Conservation (phyloP, 1,284 basidiomycete genomes). For the Pyrrhoderma noxium region DNA sequence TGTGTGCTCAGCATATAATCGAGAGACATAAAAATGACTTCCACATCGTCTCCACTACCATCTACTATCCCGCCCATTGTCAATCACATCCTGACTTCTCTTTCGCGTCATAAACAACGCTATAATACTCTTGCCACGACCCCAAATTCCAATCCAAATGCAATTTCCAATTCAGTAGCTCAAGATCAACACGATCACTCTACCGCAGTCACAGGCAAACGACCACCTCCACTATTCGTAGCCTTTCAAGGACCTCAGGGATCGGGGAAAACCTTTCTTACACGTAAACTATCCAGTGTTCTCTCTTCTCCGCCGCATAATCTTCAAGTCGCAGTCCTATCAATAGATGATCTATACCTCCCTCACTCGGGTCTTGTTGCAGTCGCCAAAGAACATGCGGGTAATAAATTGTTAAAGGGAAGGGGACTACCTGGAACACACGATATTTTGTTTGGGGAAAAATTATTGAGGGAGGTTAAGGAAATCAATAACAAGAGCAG, state of each 20-base stretch:
- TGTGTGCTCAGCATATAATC: no score
- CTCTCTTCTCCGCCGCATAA: slow-evolving; percentile 44
- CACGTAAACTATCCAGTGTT: slow-evolving; percentile 43
- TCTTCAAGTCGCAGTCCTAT: slow-evolving; percentile 60
- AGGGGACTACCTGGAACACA: slow-evolving; percentile 87
- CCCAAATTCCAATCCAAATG: no score
- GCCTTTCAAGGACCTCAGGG: slow-evolving; percentile 86
- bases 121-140: no score
- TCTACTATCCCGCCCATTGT: no score
- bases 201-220: background rate
- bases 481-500: slow-evolving; percentile 31
- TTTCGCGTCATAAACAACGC: no score
- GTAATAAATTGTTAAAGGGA: slow-evolving; percentile 64
- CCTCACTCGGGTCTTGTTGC: slow-evolving; percentile 49
- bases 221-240: slow-evolving; percentile 51
- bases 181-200: slow-evolving; percentile 5
- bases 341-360: slow-evolving; percentile 84
- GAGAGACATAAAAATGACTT: no score
- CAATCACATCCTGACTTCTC: no score
- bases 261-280: slow-evolving; percentile 73
- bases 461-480: slow-evolving; percentile 45
- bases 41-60: no score
- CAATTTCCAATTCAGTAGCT: no score
- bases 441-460: slow-evolving; percentile 59
- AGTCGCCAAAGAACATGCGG: slow-evolving; percentile 46